Conservation (phyloP, 1,284 basidiomycete genomes). For the Coniferiporia weirii region DNA sequence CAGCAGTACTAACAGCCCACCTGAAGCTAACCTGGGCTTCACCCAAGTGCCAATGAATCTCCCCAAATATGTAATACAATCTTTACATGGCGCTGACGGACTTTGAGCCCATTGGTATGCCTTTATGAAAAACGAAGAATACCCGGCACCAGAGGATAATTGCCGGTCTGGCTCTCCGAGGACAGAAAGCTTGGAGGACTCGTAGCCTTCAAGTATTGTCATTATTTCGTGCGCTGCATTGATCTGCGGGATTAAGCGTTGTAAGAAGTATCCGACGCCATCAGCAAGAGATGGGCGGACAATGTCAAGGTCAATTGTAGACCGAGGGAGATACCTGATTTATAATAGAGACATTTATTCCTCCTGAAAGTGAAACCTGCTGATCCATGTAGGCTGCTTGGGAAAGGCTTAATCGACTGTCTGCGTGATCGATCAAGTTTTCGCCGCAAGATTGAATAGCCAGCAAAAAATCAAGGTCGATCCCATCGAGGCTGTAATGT, state of each 20-base stretch:
- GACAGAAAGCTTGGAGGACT: neutral
- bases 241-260: neutral
- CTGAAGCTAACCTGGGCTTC: neutral
- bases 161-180: neutral
- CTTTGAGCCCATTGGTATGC: neutral
- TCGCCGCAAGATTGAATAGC: conserved; percentile 15
- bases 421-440: conserved; percentile 1
- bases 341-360: neutral
- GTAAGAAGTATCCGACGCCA: neutral
- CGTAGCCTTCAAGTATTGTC: neutral
- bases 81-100: neutral
- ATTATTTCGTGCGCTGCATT: conserved; percentile 21
- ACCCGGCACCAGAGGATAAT: neutral
- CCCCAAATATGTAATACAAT: neutral
- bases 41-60: neutral
- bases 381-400: neutral
- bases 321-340: neutral
- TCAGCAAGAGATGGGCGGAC: neutral
- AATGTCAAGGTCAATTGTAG: neutral
- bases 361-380: neutral
- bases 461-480: conserved; percentile 28
- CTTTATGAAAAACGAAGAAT: neutral
- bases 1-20: neutral
- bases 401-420: neutral
- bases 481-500: conserved; percentile 47